Conservation (phyloP, 2,329 filamentous ascomycete species). For the Coniochaeta hoffmannii region DNA sequence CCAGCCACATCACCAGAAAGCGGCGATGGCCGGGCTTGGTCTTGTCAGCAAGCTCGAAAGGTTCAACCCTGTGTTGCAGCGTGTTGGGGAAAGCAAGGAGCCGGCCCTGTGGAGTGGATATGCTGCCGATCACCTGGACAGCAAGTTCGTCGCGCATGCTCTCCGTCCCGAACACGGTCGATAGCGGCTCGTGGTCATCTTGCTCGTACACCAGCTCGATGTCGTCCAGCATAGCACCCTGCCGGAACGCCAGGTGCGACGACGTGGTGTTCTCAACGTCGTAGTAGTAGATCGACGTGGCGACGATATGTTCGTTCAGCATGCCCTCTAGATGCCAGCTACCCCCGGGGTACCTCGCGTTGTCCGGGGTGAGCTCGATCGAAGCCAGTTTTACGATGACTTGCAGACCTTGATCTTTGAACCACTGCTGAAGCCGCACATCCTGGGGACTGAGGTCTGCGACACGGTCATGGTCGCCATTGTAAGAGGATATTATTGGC, state of each 20-base stretch:
- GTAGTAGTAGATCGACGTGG: constrained; percentile 56
- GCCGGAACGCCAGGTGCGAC: constrained; percentile 42
- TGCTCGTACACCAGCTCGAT: constrained; percentile 21
- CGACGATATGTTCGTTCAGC: constrained; percentile 56
- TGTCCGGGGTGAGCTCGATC: constrained; percentile 52
- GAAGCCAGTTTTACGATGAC: constrained; percentile 57
- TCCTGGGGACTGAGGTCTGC: constrained; percentile 7
- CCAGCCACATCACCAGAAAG: constrained; percentile 52
- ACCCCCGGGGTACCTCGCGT: constrained; percentile 45
- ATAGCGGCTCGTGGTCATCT: constrained; percentile 24
- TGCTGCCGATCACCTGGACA: constrained; percentile 37
- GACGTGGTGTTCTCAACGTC: constrained; percentile 53
- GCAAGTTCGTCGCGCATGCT: constrained; percentile 21
- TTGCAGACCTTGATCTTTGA: constrained; percentile 34
- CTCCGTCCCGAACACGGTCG: constrained; percentile 25
- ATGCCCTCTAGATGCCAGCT: constrained; percentile 49
- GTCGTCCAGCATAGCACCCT: constrained; percentile 24
- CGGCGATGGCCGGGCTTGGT: constrained; percentile 49
- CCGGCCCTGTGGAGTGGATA: constrained; percentile 38
- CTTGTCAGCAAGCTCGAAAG: constrained; percentile 44
- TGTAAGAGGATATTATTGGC: not conserved
- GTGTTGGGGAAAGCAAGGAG: constrained; percentile 49
- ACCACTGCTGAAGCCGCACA: constrained; percentile 10
- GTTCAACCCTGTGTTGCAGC: constrained; percentile 41
- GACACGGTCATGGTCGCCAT: no score